Evolutionary conservation across 2,329 filamentous ascomycete species (phyloP).

Genomic region (Endothia cerciana): DNA sequence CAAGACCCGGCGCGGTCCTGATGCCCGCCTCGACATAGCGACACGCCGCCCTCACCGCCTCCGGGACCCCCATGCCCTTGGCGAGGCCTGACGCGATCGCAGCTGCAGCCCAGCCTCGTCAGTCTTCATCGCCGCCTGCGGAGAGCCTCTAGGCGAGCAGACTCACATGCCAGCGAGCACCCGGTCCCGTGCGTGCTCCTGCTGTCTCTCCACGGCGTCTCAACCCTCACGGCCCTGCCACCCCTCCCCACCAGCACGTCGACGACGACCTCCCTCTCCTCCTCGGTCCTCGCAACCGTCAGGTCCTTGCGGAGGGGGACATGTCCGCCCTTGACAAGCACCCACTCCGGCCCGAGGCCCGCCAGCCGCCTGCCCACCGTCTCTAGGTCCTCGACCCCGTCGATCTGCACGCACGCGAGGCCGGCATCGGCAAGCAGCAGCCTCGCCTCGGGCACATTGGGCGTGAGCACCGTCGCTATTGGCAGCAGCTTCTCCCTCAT

Average conservation of each 20-base stretch:
- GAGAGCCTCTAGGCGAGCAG: not conserved
- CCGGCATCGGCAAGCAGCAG: slow-evolving; percentile 60
- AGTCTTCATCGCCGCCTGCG: not conserved
- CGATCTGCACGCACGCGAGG: slow-evolving; percentile 44
- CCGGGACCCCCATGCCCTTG: slow-evolving; percentile 57
- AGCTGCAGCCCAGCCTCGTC: slow-evolving; percentile 45
- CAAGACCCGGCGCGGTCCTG: slow-evolving; percentile 63
- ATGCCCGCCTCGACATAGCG: slow-evolving; percentile 75
- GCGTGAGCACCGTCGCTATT: slow-evolving; percentile 70
- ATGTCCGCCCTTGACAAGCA: slow-evolving; percentile 91
- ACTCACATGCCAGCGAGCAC: slow-evolving; percentile 85
- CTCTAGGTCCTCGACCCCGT: slow-evolving; percentile 68
- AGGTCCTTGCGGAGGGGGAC: slow-evolving; percentile 72
- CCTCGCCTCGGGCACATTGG: slow-evolving; percentile 76
- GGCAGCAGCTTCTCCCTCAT: slow-evolving; percentile 66
- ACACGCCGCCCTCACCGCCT: slow-evolving; percentile 69
- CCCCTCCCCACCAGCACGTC: slow-evolving; percentile 73
- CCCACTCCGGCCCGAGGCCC: slow-evolving; percentile 73
- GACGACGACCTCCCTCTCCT: slow-evolving; percentile 69
- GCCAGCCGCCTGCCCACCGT: slow-evolving; percentile 68
- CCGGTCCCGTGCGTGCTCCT: slow-evolving; percentile 93
- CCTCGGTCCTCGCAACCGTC: slow-evolving; percentile 58
- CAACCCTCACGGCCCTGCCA: slow-evolving; percentile 59
- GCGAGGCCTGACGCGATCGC: slow-evolving; percentile 77
- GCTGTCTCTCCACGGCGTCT: slow-evolving; percentile 72